A percentile compares a stretch with the other conserved stretches of the same genome.
These are phyloP conservation scores for Sordaria brevicollis DNA, from an alignment of 495 filamentous ascomycete genomes.

Conservation along the genomic window DNA sequence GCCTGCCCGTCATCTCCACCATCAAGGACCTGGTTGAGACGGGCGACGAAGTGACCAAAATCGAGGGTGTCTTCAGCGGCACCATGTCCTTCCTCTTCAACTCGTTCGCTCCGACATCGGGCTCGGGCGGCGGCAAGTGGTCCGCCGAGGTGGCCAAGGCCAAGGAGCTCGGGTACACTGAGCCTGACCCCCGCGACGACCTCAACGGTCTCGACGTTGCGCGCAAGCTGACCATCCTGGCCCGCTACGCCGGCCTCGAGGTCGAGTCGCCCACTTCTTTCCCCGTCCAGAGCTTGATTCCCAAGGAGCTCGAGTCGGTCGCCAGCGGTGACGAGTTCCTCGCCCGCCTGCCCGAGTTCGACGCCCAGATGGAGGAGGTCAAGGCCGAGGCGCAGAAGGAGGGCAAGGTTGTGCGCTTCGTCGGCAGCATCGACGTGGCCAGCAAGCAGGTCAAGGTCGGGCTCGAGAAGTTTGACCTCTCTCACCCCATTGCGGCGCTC, in stretches of 20 bases:
- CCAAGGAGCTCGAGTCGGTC: slow-evolving; percentile 65
- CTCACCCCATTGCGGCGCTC: slow-evolving; percentile 78
- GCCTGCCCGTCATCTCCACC: slow-evolving; percentile 84
- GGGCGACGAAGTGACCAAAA: slow-evolving; percentile 74
- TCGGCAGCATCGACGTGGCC: slow-evolving; percentile 80
- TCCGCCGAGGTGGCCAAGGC: slow-evolving; percentile 81
- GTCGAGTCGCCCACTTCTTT: slow-evolving; percentile 73
- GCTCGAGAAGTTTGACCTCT: slow-evolving; percentile 72
- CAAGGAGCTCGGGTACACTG: slow-evolving; percentile 91
- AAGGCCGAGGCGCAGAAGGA: slow-evolving; percentile 69
- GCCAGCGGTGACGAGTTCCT: slow-evolving; percentile 74
- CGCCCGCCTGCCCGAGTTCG: slow-evolving; percentile 61
- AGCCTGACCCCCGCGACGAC: slow-evolving; percentile 93
- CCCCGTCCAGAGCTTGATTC: slow-evolving; percentile 86
- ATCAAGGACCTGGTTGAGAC: slow-evolving; percentile 82
- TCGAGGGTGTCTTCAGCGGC: slow-evolving; percentile 94
- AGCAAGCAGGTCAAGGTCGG: slow-evolving; percentile 75
- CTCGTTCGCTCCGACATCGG: slow-evolving; percentile 70
- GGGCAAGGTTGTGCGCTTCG: slow-evolving; percentile 88
- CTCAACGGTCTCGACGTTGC: slow-evolving; percentile 95
- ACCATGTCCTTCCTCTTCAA: slow-evolving; percentile 97
- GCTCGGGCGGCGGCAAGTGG: slow-evolving; percentile 57
- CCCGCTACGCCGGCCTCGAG: slow-evolving; percentile 66
- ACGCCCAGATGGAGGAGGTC: slow-evolving; percentile 69
- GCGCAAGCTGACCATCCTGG: slow-evolving; percentile 90